phyloP scores from a whole-genome alignment of 1,284 basidiomycete genomes.

The Marasmius fiardii region DNA sequence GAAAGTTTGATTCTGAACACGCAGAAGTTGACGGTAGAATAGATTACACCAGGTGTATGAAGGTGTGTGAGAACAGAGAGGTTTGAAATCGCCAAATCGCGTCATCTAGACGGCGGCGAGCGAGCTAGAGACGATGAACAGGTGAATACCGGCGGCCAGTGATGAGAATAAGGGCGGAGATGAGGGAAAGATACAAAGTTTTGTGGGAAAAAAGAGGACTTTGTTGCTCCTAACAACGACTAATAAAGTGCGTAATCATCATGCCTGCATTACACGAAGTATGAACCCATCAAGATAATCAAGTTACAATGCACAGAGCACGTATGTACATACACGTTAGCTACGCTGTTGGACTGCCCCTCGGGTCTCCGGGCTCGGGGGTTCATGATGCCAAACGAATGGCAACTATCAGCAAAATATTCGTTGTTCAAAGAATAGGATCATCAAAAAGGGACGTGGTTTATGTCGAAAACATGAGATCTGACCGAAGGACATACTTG shows the following conservation, averaged over 20 bases:
- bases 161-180: not conserved
- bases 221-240: not conserved
- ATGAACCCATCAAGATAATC: no score
- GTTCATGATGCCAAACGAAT: no score
- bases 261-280: no score
- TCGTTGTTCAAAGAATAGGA: no score
- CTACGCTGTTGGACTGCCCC: no score
- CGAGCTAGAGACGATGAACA: not conserved
- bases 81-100: slow-evolving; percentile 57
- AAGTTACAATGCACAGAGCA: no score
- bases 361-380: no score
- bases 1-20: slow-evolving; percentile 18
- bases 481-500: slow-evolving; percentile 10
- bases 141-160: not conserved
- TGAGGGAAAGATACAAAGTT: not conserved
- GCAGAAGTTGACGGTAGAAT: slow-evolving; percentile 57
- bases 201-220: not conserved
- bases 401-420: no score
- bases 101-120: slow-evolving; percentile 7
- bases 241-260: not conserved
- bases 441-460: no score
- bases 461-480: slow-evolving; percentile 6
- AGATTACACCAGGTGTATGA: slow-evolving; percentile 73
- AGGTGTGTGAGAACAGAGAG: slow-evolving; percentile 55
- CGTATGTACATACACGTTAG: no score